Evolutionary conservation across 176 grass and related monocot species (phyloP), one percentile per base, ranked within the genome.

Genomic region (Avena sativa): DNA sequence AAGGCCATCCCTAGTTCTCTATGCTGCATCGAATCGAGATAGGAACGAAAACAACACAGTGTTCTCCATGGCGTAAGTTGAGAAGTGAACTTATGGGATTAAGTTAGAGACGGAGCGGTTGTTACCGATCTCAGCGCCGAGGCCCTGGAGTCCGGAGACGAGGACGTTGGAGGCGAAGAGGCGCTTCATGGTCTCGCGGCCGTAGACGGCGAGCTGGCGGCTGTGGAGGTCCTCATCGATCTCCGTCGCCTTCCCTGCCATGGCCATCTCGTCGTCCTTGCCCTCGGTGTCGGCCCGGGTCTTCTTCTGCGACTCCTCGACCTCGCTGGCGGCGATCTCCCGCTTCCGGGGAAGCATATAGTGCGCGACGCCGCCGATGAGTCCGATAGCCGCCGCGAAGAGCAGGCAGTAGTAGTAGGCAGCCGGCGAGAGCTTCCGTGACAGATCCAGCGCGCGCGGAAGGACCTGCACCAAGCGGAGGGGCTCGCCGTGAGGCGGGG

Each of bases 271-370:
- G 73, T 76, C 74, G 20, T 26, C 34, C 28, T 60, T 4, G 14
- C 8, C 30, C 4, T 9, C 44, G 16, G 71, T 8, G 26, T 28
- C 88, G 30, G 69, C 43, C 71, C 89, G 89, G 66, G 84, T 38
- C 87, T 91, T 95, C 87, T 86, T 91, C 46, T 50, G 65, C 90
- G 87, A 86, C 73, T 90, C 88, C 43, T 88, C 78, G 85, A 87
- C 89, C 89, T 95, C 87, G 78, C 83, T 89, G 89, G 79, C 88
- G 70, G 50, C 88, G 46, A 44, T 47, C 47, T 69, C 84, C 90
- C 94, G 87, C 82, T 93, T 93, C 47, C 79, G 87, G 59, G 93
- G 82, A 93, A 93, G 91, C 94, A 95, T 95, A 95, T 89, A 92
- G 79, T 88, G 86, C 44, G 86, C 89, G 32, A 87, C 43, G 78